Conservation (phyloP, 2,329 filamentous ascomycete genomes). For the Neofusicoccum cordaticola region DNA sequence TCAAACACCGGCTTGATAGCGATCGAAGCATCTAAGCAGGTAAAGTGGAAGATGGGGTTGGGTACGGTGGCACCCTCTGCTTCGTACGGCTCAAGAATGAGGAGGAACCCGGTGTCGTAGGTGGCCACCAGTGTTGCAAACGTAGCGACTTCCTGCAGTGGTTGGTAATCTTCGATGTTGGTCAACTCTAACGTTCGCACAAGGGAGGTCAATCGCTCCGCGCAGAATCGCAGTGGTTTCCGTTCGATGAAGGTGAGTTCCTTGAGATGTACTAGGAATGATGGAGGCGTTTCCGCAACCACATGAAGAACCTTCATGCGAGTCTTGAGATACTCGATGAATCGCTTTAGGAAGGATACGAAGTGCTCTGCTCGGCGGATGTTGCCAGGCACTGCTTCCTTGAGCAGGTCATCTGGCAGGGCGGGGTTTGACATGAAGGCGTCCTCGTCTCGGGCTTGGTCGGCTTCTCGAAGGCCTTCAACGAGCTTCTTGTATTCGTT, state of each 20-base stretch:
- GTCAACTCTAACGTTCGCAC: conserved; percentile 93
- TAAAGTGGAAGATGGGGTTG: conserved; percentile 95
- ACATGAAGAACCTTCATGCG: conserved; percentile 98
- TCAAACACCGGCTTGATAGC: conserved; percentile 98
- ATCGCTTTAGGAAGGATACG: conserved; percentile 87
- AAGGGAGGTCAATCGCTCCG: conserved; percentile 88
- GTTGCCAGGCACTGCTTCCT: conserved; percentile 94
- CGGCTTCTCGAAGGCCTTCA: conserved; percentile 81
- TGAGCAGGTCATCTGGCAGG: conserved; percentile 86
- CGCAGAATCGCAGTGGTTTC: conserved; percentile 91
- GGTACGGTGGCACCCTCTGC: conserved; percentile 93
- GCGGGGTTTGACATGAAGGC: conserved; percentile 97
- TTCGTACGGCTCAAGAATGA: conserved; percentile 97
- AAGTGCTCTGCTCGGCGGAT: conserved; percentile 96
- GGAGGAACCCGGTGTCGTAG: conserved; percentile 91
- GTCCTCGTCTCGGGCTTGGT: conserved; percentile 87
- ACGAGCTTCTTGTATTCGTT: conserved; percentile 95
- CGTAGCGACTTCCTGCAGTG: conserved; percentile 93
- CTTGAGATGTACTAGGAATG: conserved; percentile 87
- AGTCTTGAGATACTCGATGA: conserved; percentile 96
- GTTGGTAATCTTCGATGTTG: conserved; percentile 97
- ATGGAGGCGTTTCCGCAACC: conserved; percentile 93
- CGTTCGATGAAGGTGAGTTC: conserved; percentile 97
- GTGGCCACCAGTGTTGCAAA: conserved; percentile 95
- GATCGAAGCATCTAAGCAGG: conserved; percentile 93